Conservation (phyloP, 2,329 filamentous ascomycete genomes). For the Calonectria ilicicola region DNA sequence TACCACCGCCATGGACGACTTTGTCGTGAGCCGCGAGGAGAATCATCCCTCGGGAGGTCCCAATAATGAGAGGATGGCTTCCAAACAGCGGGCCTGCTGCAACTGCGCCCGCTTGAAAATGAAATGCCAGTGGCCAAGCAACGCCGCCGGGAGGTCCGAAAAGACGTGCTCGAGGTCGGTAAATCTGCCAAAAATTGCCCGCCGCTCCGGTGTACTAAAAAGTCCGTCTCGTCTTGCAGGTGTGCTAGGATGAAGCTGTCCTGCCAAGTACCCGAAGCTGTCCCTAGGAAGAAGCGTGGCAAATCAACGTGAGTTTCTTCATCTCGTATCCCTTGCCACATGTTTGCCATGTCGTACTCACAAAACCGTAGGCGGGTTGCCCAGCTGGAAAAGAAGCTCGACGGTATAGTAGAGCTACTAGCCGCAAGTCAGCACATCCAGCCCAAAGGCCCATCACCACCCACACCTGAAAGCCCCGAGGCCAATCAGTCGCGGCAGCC, state of each 20-base stretch:
- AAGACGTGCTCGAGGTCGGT: slow-evolving; percentile 44
- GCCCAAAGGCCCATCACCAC: slow-evolving; percentile 33
- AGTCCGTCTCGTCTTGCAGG: slow-evolving; percentile 32
- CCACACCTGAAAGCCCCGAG: slow-evolving; percentile 41
- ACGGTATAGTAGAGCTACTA: slow-evolving; percentile 53
- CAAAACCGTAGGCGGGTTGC: slow-evolving; percentile 47
- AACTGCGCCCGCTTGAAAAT: slow-evolving; percentile 52
- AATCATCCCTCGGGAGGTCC: not conserved
- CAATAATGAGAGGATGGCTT: not conserved
- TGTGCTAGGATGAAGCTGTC: slow-evolving; percentile 49
- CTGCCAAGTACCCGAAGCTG: slow-evolving; percentile 49
- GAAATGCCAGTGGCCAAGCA: slow-evolving; percentile 49
- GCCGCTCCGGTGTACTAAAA: not conserved
- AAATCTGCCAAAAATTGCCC: not conserved
- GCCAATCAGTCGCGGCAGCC: slow-evolving; percentile 7
- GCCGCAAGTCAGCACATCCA: slow-evolving; percentile 45
- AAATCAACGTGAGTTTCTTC: slow-evolving; percentile 48
- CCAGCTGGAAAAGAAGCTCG: slow-evolving; percentile 54
- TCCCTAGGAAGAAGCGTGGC: slow-evolving; percentile 49
- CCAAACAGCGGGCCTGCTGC: slow-evolving; percentile 47
- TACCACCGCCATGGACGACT: slow-evolving; percentile 32
- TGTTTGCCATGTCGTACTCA: slow-evolving; percentile 1
- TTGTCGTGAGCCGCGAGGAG: slow-evolving; percentile 29
- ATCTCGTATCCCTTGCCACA: not conserved
- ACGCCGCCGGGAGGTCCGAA: slow-evolving; percentile 33